A percentile compares a stretch with the other conserved stretches of the same genome.
These are phyloP conservation scores for Didymella pomorum DNA, from an alignment of 2,329 filamentous ascomycete genomes.

Conservation along the genomic window DNA sequence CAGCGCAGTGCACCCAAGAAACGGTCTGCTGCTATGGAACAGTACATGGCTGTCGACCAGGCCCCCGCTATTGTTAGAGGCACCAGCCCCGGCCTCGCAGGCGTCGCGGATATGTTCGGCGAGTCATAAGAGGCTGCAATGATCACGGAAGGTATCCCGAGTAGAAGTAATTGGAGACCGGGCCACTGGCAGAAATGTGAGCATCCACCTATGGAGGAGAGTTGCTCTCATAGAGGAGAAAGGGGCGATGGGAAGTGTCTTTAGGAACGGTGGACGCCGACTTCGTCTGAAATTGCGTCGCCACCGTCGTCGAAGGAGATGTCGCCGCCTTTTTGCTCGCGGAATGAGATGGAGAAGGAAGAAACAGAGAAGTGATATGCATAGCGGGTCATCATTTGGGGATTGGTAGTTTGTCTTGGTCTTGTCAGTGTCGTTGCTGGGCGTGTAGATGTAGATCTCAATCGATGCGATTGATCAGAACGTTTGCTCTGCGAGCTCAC, in stretches of 20 bases:
- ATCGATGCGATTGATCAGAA: neutral
- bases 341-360: too few relatives aligned
- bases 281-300: neutral
- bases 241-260: neutral
- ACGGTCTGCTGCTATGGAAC: constrained; percentile 47
- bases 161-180: neutral
- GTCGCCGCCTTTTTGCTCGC: too few relatives aligned
- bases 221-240: neutral
- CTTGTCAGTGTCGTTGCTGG: neutral
- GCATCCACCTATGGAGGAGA: neutral
- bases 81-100: constrained; percentile 52
- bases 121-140: constrained; percentile 15
- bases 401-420: neutral
- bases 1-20: constrained; percentile 48
- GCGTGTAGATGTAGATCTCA: constrained; percentile 1
- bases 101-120: constrained; percentile 57
- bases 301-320: neutral
- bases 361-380: constrained; percentile 3
- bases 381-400: constrained; percentile 12
- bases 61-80: constrained; percentile 48
- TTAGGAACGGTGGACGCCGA: neutral
- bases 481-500: too few relatives aligned
- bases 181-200: neutral
- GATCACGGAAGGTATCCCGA: neutral
- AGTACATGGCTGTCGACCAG: constrained; percentile 55